A percentile compares a stretch with the other conserved stretches of the same genome.
Conservation (phyloP, 306 rosid species). For the Sechiopsis laciniata region DNA sequence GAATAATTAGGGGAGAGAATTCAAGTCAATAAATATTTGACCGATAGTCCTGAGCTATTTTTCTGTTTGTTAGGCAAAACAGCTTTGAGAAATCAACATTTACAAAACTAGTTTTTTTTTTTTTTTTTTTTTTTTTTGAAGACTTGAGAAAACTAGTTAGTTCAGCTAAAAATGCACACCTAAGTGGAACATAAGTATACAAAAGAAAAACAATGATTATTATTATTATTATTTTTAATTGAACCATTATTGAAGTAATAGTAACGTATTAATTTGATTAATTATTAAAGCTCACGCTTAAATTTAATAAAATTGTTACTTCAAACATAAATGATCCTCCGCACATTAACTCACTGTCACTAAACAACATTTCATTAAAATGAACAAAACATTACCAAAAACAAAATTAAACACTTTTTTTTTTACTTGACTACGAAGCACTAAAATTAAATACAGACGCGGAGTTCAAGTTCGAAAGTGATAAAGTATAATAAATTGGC, state of each 20-base stretch:
- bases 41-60: too few species aligned
- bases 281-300: background rate
- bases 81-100: background rate
- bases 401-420: too few species aligned
- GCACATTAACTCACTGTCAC: background rate
- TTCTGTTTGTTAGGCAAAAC: too few species aligned
- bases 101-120: background rate
- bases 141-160: background rate
- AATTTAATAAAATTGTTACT: background rate
- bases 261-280: background rate
- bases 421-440: background rate
- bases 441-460: background rate
- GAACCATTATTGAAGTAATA: background rate
- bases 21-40: too few species aligned
- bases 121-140: too few species aligned
- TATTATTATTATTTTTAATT: too few species aligned
- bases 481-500: background rate
- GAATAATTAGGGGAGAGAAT: too few species aligned
- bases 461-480: background rate
- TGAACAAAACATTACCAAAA: too few species aligned
- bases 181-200: too few species aligned
- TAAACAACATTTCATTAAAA: too few species aligned
- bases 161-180: background rate
- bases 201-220: too few species aligned
- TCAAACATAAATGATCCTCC: background rate